These are phyloP conservation scores for Yamagishiella unicocca DNA, from an alignment of 139 green algal genomes.

Conservation along the genomic window DNA sequence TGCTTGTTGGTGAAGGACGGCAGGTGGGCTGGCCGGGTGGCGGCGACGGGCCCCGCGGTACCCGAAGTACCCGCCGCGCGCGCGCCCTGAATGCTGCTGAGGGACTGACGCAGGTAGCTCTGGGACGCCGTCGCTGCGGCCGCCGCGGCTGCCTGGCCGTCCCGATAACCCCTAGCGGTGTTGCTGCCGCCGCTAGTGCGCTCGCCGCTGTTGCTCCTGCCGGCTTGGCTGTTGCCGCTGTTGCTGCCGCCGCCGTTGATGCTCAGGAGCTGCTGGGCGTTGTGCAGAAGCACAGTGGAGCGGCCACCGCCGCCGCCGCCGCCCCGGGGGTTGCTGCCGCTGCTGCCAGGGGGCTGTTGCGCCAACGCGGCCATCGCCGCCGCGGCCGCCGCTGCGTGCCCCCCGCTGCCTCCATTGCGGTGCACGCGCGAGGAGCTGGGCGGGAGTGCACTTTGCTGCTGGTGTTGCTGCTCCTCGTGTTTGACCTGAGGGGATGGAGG, in stretches of 20 bases:
- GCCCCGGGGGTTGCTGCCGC: background rate
- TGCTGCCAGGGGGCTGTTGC: background rate
- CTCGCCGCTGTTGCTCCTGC: slow-evolving; percentile 8
- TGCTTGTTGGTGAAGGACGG: slow-evolving; percentile 10
- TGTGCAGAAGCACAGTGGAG: background rate
- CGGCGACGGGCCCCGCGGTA: background rate
- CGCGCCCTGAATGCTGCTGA: background rate
- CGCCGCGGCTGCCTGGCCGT: background rate
- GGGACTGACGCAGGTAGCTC: background rate
- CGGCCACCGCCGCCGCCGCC: background rate
- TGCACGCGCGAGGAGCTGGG: background rate
- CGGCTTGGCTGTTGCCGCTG: background rate
- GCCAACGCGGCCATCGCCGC: too few relatives aligned
- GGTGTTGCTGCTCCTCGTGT: background rate
- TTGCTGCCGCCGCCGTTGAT: background rate
- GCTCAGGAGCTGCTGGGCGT: background rate
- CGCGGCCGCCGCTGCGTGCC: background rate
- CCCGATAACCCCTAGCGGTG: background rate
- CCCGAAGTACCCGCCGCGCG: background rate
- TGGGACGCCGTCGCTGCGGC: background rate
- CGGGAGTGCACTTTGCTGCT: background rate
- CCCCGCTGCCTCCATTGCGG: background rate
- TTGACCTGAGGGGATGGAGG: slow-evolving; percentile 8
- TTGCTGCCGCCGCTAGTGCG: background rate
- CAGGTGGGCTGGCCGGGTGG: background rate